phyloP scores from a whole-genome alignment of 2,329 filamentous ascomycete genomes.

The Calonectria leucothoes region DNA sequence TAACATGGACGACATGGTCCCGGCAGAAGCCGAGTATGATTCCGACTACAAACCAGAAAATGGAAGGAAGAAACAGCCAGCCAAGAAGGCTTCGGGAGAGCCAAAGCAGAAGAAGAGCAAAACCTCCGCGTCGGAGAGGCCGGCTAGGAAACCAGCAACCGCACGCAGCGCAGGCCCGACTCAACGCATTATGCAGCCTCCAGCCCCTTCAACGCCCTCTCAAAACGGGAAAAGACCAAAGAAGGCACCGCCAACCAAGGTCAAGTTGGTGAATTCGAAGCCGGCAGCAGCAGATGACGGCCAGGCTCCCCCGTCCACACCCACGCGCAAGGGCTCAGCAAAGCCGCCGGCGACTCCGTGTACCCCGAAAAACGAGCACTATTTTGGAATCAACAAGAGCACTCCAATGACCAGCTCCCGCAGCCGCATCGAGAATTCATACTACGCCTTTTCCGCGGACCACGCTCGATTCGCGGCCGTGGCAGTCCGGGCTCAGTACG shows the following conservation, averaged over 20 bases:
- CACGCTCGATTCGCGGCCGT: slow-evolving; percentile 36
- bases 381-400: slow-evolving; percentile 37
- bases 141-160: background rate
- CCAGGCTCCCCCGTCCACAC: background rate
- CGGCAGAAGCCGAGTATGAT: slow-evolving; percentile 32
- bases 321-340: background rate
- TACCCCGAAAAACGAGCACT: slow-evolving; percentile 26
- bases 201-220: background rate
- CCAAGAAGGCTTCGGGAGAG: background rate
- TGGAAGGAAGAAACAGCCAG: slow-evolving; percentile 13
- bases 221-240: background rate
- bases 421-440: slow-evolving; percentile 8
- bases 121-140: background rate
- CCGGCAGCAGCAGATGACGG: background rate
- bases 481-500: slow-evolving; percentile 32
- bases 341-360: background rate
- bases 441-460: slow-evolving; percentile 42
- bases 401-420: slow-evolving; percentile 21
- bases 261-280: background rate
- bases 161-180: background rate
- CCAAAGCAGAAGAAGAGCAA: slow-evolving; percentile 19
- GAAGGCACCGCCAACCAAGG: background rate
- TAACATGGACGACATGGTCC: background rate
- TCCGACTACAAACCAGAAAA: slow-evolving; percentile 26
- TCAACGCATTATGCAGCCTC: background rate